Conservation (phyloP, 441 rosid genomes). For the Mallotus japonicus region DNA sequence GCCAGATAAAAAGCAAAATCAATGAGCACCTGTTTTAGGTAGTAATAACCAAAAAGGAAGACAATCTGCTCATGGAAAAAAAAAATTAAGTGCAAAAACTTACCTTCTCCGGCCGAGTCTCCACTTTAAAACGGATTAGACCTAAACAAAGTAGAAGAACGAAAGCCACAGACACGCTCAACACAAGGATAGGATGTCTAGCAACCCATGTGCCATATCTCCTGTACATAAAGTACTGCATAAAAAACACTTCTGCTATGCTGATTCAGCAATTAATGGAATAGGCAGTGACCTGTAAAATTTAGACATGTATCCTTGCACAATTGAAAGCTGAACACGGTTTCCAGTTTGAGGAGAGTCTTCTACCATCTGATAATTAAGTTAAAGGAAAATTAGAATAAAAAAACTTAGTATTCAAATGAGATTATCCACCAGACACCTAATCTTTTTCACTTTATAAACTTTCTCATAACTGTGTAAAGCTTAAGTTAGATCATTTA, state of each 20-base stretch:
- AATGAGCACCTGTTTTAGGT: not conserved
- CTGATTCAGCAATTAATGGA: conserved; percentile 25
- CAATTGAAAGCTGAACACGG: conserved; percentile 70
- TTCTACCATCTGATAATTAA: conserved; percentile 55
- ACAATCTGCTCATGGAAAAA: conserved; percentile 7
- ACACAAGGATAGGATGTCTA: conserved; percentile 69
- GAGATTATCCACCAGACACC: not conserved
- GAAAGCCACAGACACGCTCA: conserved; percentile 60
- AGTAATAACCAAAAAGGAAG: not conserved
- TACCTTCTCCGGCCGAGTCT: conserved; percentile 98
- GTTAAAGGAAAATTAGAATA: not conserved
- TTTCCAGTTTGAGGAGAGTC: conserved; percentile 66
- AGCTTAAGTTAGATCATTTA: conserved; percentile 10
- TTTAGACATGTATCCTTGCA: conserved; percentile 85
- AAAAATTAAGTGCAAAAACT: conserved; percentile 3
- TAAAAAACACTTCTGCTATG: conserved; percentile 22
- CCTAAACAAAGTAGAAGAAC: conserved; percentile 92
- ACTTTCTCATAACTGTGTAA: conserved; percentile 5
- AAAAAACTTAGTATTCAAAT: not conserved
- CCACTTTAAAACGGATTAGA: conserved; percentile 86
- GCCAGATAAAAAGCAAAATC: not conserved
- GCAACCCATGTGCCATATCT: conserved; percentile 95
- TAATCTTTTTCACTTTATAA: not conserved
- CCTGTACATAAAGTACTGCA: conserved; percentile 47
- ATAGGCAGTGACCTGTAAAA: conserved; percentile 68